Base-by-base conservation (phyloP, 495 filamentous ascomycete species). In the Penicillium pulvis region DNA sequence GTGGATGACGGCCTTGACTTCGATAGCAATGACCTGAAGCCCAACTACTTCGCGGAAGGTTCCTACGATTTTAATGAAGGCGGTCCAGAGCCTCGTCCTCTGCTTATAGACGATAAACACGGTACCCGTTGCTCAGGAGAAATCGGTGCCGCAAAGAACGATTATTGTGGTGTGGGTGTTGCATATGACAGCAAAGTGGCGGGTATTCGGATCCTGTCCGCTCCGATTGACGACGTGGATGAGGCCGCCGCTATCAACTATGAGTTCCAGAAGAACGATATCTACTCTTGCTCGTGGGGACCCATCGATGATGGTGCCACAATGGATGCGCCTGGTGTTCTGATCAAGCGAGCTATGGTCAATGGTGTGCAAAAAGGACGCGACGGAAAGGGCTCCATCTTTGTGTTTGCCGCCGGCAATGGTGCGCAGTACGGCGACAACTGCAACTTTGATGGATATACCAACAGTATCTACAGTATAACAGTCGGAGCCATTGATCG, bases 381-480 rank as follows among this genome's bases (percentile, higher is more conserved):
- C 45, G 78, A 76, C 35, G 89, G 91, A 2, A 83, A 84, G 54
- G 94, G 94, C n/a, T 94, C 92, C 12, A 88, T 98, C 59, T 98
- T 91, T 64, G 94, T 98, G 49, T 98, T 98, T 73, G 94, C 94
- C 17, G 94, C 93, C 60, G 94, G 94, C 56, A 98, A 98, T 68
- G 94, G 94, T 36, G 95, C 92, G 24, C 72, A 75, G n/a, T 81
- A 67, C 48, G 93, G 89, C 42, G 94, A 98, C 69, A 97, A 98
- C 75, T 98, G 94, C 83, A 98, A 98, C 70, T 98, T 98, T 66
- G 94, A 98, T 68, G 94, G 94, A 11, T 98, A 98, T 72, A 98
- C 95, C 62, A 98, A 98, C 76, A 96, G 92, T 68, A 98, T 98
- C 56, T 98, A 98, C 81, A 96, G 91, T 68, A 92, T 98, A 64